Conservation (phyloP, 257 asterid species). For the Nicotiana otophora region DNA sequence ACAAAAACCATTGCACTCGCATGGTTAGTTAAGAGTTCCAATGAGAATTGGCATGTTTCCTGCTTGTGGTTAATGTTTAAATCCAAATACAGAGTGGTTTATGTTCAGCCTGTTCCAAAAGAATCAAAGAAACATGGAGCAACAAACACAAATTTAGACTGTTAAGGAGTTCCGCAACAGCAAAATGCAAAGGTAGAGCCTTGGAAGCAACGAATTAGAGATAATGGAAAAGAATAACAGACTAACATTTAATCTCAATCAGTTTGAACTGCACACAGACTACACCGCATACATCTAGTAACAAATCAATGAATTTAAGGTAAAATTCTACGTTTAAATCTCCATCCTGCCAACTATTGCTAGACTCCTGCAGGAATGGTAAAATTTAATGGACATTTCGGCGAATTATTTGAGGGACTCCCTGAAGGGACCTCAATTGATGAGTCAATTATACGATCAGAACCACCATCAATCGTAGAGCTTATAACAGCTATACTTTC, state of each 20-base stretch:
- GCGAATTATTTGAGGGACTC: slow-evolving; percentile 17
- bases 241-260: slow-evolving; percentile 12
- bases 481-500: slow-evolving; percentile 17
- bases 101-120: not conserved
- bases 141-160: not conserved
- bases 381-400: slow-evolving; percentile 38
- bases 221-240: not conserved
- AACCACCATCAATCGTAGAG: slow-evolving; percentile 27
- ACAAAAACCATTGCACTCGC: not conserved
- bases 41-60: not conserved
- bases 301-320: slow-evolving; percentile 21
- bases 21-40: not conserved
- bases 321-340: slow-evolving; percentile 22
- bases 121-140: not conserved
- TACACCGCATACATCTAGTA: slow-evolving; percentile 18
- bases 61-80: not conserved
- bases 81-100: not conserved
- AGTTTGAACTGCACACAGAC: slow-evolving; percentile 16
- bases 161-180: not conserved
- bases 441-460: slow-evolving; percentile 27
- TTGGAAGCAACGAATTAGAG: not conserved
- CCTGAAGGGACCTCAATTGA: slow-evolving; percentile 19
- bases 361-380: slow-evolving; percentile 57
- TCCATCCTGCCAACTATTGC: slow-evolving; percentile 22
- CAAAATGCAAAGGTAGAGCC: not conserved